These are phyloP conservation scores for Puccinia novopanici DNA, from an alignment of 1,284 basidiomycete genomes.

Conservation along the genomic window DNA sequence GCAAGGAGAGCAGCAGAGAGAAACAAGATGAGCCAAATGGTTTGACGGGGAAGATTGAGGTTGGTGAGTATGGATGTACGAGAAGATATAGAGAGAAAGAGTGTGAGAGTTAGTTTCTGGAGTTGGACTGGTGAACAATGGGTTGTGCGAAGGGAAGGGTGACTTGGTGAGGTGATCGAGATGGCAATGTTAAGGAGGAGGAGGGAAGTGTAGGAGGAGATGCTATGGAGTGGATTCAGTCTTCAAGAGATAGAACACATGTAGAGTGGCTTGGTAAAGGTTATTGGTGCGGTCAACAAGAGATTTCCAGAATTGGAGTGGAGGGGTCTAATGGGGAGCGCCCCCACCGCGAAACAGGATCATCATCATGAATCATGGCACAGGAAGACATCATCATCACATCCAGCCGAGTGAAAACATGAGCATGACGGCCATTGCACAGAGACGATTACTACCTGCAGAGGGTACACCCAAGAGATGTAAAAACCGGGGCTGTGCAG, in stretches of 20 bases:
- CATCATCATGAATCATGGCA: not conserved
- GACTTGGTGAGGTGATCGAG: not conserved
- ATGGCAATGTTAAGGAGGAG: constrained; percentile 1
- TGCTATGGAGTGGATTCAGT: not conserved
- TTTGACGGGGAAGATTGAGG: constrained; percentile 12
- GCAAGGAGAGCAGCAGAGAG: constrained; percentile 27
- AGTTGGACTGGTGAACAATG: not conserved
- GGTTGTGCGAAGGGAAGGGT: not conserved
- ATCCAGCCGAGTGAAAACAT: not conserved
- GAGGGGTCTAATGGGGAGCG: not conserved
- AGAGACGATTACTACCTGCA: not conserved
- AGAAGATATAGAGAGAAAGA: not conserved
- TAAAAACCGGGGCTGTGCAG: not conserved
- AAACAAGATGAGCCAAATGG: constrained; percentile 30
- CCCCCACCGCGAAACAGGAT: not conserved
- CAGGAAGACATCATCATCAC: not conserved
- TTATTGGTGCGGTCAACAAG: not conserved
- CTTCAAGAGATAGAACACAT: not conserved
- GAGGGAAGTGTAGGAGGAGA: not conserved
- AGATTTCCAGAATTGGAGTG: not conserved
- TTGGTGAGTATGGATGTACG: not conserved
- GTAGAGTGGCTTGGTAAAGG: too few relatives aligned
- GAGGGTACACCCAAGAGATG: not conserved
- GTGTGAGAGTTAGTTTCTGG: not conserved
- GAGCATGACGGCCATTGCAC: not conserved